A percentile compares a stretch with the other conserved stretches of the same genome.
Evolutionary conservation across 805 yeast genomes (phyloP).

Genomic region (Saccharomycopsis guyanensis): DNA sequence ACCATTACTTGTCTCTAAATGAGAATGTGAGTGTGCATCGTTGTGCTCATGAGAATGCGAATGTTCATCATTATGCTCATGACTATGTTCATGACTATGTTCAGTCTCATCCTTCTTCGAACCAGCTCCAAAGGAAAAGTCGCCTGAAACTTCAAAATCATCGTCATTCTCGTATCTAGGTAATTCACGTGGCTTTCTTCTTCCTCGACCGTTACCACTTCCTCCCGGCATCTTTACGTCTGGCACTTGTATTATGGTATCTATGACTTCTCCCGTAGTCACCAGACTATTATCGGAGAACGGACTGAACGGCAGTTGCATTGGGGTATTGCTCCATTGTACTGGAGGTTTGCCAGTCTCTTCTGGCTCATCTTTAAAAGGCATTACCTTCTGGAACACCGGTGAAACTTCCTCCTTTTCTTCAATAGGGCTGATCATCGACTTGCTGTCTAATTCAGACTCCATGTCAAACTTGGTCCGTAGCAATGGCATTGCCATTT

Average conservation of each 20-base stretch:
- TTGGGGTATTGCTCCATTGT: too few relatives aligned
- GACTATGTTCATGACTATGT: constrained; percentile 23
- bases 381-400: neutral
- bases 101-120: constrained; percentile 19
- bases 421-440: constrained; percentile 20
- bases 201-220: neutral
- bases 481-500: constrained; percentile 12
- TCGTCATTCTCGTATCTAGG: constrained; percentile 14
- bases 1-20: neutral
- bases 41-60: neutral
- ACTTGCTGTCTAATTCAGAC: constrained; percentile 7
- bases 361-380: neutral
- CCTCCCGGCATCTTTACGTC: neutral
- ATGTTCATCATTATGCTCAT: constrained; percentile 26
- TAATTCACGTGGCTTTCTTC: neutral
- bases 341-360: too few relatives aligned
- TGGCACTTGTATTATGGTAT: neutral
- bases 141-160: constrained; percentile 17
- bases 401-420: constrained; percentile 19
- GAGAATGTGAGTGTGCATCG: neutral
- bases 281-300: neutral
- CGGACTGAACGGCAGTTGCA: too few relatives aligned
- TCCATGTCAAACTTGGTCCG: constrained; percentile 13
- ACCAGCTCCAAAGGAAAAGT: constrained; percentile 19
- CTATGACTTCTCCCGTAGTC: neutral